A percentile compares a stretch with the other conserved stretches of the same genome.
Conservation (phyloP, 169 alveolate species). For the Cryptosporidium xiaoi region DNA sequence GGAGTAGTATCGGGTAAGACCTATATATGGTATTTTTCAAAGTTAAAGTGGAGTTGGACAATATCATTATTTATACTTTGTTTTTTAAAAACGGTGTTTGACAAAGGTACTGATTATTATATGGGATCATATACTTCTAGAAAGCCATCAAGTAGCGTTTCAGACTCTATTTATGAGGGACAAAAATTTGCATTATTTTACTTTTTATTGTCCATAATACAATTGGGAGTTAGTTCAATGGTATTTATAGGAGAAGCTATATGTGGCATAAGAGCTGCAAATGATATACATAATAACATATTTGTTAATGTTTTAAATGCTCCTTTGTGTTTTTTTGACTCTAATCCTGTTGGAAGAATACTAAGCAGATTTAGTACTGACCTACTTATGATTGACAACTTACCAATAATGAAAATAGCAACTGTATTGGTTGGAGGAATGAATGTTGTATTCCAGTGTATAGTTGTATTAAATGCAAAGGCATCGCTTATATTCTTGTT, state of each 20-base stretch:
- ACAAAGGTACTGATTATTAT: conserved; percentile 71
- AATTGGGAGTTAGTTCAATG: conserved; percentile 51
- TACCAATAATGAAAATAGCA: conserved; percentile 75
- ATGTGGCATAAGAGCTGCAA: conserved; percentile 76
- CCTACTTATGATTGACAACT: conserved; percentile 76
- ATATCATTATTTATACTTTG: conserved; percentile 24
- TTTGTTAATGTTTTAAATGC: conserved; percentile 76
- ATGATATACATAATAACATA: conserved; percentile 63
- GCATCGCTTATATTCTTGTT: conserved; percentile 70
- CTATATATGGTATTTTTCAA: conserved; percentile 64
- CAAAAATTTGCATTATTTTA: conserved; percentile 34
- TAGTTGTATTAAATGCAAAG: conserved; percentile 68
- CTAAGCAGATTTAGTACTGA: conserved; percentile 83
- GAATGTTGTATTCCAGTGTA: conserved; percentile 75
- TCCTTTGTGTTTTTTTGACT: conserved; percentile 81
- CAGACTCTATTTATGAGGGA: conserved; percentile 39
- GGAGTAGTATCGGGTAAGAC: conserved; percentile 57
- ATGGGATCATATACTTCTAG: conserved; percentile 66
- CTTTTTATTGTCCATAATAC: conserved; percentile 12
- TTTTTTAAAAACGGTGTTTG: conserved; percentile 49
- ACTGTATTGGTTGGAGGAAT: conserved; percentile 74
- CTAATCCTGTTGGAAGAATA: conserved; percentile 81
- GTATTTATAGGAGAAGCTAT: conserved; percentile 73
- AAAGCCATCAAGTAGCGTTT: conserved; percentile 22
- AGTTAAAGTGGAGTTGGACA: conserved; percentile 69